Conservation (phyloP, 495 filamentous ascomycete species). For the Podospora appendiculata region DNA sequence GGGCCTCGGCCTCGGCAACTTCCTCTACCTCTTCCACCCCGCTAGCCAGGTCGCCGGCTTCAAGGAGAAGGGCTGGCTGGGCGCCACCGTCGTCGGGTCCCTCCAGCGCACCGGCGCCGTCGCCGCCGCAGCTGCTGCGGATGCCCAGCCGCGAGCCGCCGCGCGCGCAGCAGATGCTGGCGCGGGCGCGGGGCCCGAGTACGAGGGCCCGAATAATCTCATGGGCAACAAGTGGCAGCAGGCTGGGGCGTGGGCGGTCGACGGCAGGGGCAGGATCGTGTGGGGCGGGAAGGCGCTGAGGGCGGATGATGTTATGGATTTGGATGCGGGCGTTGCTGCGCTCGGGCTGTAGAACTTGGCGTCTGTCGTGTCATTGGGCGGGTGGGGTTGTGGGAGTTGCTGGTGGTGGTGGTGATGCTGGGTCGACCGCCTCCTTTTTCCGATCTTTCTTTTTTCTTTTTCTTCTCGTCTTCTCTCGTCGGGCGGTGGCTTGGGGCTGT, state of each 20-base stretch:
- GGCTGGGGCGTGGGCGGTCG: slow-evolving; percentile 46
- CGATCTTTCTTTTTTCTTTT: too few relatives aligned
- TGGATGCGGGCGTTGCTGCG: slow-evolving; percentile 36
- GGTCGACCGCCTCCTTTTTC: too few relatives aligned
- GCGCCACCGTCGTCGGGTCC: slow-evolving; percentile 28
- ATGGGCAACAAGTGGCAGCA: slow-evolving; percentile 59
- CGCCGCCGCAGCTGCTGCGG: background rate
- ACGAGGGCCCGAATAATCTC: slow-evolving; percentile 36
- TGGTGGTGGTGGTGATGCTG: too few relatives aligned
- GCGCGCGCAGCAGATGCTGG: slow-evolving; percentile 4
- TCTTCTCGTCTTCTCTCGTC: too few relatives aligned
- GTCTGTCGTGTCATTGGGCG: too few relatives aligned
- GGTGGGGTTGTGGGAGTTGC: too few relatives aligned
- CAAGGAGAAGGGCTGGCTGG: slow-evolving; percentile 38
- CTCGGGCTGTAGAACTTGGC: slow-evolving; percentile 14
- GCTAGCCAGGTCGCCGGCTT: slow-evolving; percentile 31
- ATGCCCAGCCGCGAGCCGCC: background rate
- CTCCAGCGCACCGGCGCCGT: slow-evolving; percentile 9
- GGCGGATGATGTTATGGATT: slow-evolving; percentile 46
- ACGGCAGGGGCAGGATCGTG: slow-evolving; percentile 41
- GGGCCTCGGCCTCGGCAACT: slow-evolving; percentile 42
- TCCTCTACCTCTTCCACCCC: slow-evolving; percentile 44
- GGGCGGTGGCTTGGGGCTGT: too few relatives aligned
- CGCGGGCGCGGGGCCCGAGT: slow-evolving; percentile 2
- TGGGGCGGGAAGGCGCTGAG: slow-evolving; percentile 41